Percentiles rank a stretch among this genome's conserved stretches.
These are phyloP conservation scores for Aspergillus aculeatus DNA, from an alignment of 2,329 filamentous ascomycete species.

Conservation along the genomic window DNA sequence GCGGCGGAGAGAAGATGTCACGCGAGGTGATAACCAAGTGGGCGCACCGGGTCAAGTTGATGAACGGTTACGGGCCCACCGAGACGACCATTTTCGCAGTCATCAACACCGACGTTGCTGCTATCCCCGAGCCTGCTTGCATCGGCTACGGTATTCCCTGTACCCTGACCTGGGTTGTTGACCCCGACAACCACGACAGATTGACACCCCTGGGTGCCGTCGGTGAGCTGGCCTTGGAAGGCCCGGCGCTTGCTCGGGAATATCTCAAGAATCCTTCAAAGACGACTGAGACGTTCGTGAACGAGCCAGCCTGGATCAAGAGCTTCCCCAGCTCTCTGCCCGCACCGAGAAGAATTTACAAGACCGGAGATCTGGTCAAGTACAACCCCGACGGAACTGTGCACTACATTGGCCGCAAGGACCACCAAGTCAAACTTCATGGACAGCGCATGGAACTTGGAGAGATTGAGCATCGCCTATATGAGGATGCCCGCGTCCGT, in stretches of 20 bases:
- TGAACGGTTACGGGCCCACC: conserved; percentile 41
- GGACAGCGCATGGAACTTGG: conserved; percentile 65
- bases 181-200: conserved; percentile 30
- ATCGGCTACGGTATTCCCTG: conserved; percentile 24
- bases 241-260: conserved; percentile 38
- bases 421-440: conserved; percentile 64
- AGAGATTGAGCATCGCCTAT: conserved; percentile 45
- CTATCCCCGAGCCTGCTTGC: conserved; percentile 20
- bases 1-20: conserved; percentile 63
- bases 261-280: conserved; percentile 39
- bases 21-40: conserved; percentile 69
- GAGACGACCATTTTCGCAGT: conserved; percentile 36
- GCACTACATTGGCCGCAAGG: conserved; percentile 52
- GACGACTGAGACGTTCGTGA: conserved; percentile 31
- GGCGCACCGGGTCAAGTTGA: conserved; percentile 48
- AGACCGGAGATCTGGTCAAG: conserved; percentile 27
- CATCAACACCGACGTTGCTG: conserved; percentile 29
- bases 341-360: conserved; percentile 24
- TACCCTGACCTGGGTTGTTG: conserved; percentile 34
- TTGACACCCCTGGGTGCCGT: conserved; percentile 39
- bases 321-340: conserved; percentile 9
- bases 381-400: conserved; percentile 24
- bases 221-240: conserved; percentile 38
- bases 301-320: conserved; percentile 26
- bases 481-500: conserved; percentile 32